phyloP scores from a whole-genome alignment of 2,329 filamentous ascomycete species.

The Microcyclospora tardicrescens region DNA sequence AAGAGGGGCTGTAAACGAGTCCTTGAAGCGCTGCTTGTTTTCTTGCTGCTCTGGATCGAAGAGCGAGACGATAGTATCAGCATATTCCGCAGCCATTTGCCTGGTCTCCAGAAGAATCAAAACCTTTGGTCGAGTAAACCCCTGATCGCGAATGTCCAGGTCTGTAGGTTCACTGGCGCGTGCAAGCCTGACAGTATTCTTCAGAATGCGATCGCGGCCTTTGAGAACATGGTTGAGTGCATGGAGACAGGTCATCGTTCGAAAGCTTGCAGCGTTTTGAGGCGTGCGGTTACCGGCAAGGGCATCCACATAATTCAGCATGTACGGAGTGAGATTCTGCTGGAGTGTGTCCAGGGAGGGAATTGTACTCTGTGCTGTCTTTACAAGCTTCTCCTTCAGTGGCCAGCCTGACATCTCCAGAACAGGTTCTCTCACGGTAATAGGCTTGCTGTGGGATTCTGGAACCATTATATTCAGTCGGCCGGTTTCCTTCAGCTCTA shows the following conservation, averaged over 20 bases:
- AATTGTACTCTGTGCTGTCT: constrained; percentile 41
- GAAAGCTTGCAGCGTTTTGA: constrained; percentile 54
- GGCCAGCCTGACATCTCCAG: constrained; percentile 31
- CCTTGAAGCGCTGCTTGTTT: constrained; percentile 83
- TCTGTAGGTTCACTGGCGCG: constrained; percentile 50
- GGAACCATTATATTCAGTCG: constrained; percentile 11
- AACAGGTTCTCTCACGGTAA: constrained; percentile 4
- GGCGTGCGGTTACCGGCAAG: constrained; percentile 61
- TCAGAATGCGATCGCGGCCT: constrained; percentile 80
- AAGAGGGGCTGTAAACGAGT: constrained; percentile 60
- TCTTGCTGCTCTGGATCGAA: constrained; percentile 83
- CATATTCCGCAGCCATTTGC: constrained; percentile 65
- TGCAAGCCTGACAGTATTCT: constrained; percentile 72
- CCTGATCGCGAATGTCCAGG: constrained; percentile 75
- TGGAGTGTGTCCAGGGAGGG: constrained; percentile 49
- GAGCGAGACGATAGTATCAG: constrained; percentile 63
- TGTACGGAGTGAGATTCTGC: constrained; percentile 51
- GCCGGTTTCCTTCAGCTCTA: constrained; percentile 3
- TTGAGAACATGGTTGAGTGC: constrained; percentile 87
- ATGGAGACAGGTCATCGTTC: constrained; percentile 66
- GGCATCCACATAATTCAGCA: constrained; percentile 75
- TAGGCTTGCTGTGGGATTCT: constrained; percentile 2
- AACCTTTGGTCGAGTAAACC: constrained; percentile 88
- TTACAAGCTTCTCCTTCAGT: constrained; percentile 58
- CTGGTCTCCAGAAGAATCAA: constrained; percentile 82